Evolutionary conservation across 2,329 filamentous ascomycete genomes (phyloP).

Genomic region (Arthrinium phaeospermum): DNA sequence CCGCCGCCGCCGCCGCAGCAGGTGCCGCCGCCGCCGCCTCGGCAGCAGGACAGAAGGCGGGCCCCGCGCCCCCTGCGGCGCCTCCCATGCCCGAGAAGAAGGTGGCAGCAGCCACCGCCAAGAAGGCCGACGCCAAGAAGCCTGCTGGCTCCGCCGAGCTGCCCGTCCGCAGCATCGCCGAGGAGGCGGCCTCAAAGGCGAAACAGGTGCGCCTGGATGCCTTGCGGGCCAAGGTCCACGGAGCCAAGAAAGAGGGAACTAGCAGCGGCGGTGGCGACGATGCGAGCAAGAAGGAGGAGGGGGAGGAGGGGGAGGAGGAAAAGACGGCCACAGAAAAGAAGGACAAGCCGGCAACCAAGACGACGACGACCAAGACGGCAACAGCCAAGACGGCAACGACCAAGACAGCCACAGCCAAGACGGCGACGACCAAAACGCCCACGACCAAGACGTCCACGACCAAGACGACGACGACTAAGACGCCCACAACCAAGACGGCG

Average conservation of each 20-base stretch:
- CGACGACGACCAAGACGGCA: background rate
- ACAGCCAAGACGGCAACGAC: slow-evolving; percentile 13
- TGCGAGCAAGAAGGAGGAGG: background rate
- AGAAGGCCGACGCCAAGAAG: slow-evolving; percentile 29
- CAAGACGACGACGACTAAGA: background rate
- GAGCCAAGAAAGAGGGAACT: slow-evolving; percentile 44
- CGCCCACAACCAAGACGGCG: background rate
- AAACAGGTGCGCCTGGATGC: slow-evolving; percentile 63
- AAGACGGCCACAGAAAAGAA: background rate
- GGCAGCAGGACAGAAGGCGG: slow-evolving; percentile 22
- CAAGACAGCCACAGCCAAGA: slow-evolving; percentile 8
- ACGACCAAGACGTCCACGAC: background rate
- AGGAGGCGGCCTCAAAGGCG: slow-evolving; percentile 70
- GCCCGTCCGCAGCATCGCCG: slow-evolving; percentile 60
- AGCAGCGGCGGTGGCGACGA: slow-evolving; percentile 17
- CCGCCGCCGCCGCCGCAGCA: slow-evolving; percentile 30
- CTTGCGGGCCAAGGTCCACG: slow-evolving; percentile 61
- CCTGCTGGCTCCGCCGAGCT: slow-evolving; percentile 31
- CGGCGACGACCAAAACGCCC: slow-evolving; percentile 18
- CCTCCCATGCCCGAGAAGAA: slow-evolving; percentile 40
- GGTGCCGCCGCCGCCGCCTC: slow-evolving; percentile 27
- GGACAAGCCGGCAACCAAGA: background rate
- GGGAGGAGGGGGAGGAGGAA: background rate
- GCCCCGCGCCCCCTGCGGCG: slow-evolving; percentile 34
- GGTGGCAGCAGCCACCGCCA: slow-evolving; percentile 32